Evolutionary conservation across 2,329 filamentous ascomycete genomes (phyloP).

Genomic region (Hypoxylon sp.): DNA sequence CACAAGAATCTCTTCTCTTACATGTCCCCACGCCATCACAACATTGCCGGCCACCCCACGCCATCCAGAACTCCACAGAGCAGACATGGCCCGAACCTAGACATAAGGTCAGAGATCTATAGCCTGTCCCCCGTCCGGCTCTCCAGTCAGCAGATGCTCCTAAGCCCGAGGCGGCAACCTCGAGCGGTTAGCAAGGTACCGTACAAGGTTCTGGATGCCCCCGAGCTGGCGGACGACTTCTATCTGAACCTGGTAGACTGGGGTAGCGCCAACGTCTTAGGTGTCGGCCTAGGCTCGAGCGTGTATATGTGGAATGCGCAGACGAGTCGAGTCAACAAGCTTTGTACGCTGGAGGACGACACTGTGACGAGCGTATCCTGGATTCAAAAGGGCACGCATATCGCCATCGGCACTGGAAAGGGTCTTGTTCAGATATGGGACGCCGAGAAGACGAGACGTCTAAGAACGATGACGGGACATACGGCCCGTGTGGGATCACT

Average conservation of each 20-base stretch:
- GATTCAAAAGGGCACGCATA: conserved; percentile 97
- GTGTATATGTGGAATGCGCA: conserved; percentile 99
- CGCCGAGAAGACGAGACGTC: conserved; percentile 81
- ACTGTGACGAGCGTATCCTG: conserved; percentile 96
- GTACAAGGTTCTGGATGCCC: conserved; percentile 96
- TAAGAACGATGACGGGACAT: conserved; percentile 97
- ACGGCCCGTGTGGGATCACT: conserved; percentile 91
- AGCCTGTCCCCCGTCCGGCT: conserved; percentile 93
- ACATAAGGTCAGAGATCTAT: conserved; percentile 91
- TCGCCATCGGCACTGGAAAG: conserved; percentile 94
- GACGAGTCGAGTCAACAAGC: conserved; percentile 87
- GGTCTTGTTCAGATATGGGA: conserved; percentile 98
- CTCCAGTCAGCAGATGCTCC: conserved; percentile 89
- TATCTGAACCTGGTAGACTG: conserved; percentile 98
- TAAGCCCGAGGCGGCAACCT: conserved; percentile 88
- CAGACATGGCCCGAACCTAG: conserved; percentile 85
- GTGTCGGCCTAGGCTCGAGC: conserved; percentile 88
- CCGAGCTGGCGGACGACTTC: conserved; percentile 95
- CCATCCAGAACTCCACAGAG: conserved; percentile 90
- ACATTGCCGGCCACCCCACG: conserved; percentile 81
- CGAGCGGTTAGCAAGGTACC: conserved; percentile 94
- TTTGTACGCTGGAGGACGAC: conserved; percentile 92
- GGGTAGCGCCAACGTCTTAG: conserved; percentile 93
- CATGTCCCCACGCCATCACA: conserved; percentile 76
- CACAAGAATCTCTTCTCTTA: conserved; percentile 98